phyloP scores from a whole-genome alignment of 805 yeast species.

The Komagataella pseudopastoris region DNA sequence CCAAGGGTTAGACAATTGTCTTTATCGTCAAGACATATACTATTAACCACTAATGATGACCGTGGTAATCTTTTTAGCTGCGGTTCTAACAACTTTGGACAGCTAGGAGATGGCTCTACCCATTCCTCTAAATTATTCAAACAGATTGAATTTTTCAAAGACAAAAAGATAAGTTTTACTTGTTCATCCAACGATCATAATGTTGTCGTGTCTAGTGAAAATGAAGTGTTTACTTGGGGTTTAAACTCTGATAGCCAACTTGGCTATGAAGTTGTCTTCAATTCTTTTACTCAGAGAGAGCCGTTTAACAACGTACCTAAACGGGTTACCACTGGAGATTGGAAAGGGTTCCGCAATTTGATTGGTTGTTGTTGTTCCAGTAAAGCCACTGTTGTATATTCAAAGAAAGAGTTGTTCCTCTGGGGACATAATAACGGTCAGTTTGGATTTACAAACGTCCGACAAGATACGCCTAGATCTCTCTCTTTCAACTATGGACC shows the following conservation, averaged over 20 bases:
- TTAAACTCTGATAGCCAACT: constrained; percentile 53
- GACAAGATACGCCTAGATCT: constrained; percentile 24
- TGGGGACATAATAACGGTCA: constrained; percentile 86
- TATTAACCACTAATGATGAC: not conserved
- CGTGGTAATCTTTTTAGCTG: not conserved
- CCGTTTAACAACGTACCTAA: constrained; percentile 21
- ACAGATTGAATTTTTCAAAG: not conserved
- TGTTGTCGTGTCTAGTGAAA: constrained; percentile 37
- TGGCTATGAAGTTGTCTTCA: constrained; percentile 31
- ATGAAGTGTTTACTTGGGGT: constrained; percentile 72
- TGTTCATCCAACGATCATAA: not conserved
- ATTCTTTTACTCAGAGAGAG: constrained; percentile 9
- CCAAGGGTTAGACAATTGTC: not conserved
- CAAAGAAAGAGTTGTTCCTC: constrained; percentile 31
- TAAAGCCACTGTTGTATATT: constrained; percentile 52
- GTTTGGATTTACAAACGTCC: constrained; percentile 44
- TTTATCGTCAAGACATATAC: not conserved
- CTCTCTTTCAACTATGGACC: constrained; percentile 29
- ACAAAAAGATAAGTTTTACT: not conserved
- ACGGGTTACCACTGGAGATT: constrained; percentile 25
- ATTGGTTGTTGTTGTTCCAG: constrained; percentile 48
- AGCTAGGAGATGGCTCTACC: not conserved
- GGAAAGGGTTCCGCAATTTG: constrained; percentile 20
- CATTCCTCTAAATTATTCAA: not conserved
- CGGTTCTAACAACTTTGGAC: not conserved